Conservation (phyloP, 163 green algal genomes). For the Scenedesmus sp. region DNA sequence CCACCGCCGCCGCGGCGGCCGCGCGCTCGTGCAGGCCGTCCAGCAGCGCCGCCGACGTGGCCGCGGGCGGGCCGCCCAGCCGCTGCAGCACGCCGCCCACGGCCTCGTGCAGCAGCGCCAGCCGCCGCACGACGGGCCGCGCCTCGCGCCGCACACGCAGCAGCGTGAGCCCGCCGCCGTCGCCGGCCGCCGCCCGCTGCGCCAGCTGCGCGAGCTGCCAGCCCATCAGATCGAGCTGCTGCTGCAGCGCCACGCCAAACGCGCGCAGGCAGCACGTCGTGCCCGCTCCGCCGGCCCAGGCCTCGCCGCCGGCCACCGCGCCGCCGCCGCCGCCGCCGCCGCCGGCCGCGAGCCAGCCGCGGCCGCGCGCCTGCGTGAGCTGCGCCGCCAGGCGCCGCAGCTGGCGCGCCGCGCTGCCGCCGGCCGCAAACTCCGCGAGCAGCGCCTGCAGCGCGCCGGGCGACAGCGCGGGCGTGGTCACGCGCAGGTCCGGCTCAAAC, state of each 20-base stretch:
- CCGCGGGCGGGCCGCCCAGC: slow-evolving; percentile 9
- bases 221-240: slow-evolving; percentile 38
- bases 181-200: background rate
- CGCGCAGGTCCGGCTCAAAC: background rate
- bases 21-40: slow-evolving; percentile 17
- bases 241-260: slow-evolving; percentile 39
- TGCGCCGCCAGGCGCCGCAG: slow-evolving; percentile 25
- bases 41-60: slow-evolving; percentile 25
- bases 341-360: background rate
- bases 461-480: slow-evolving; percentile 4
- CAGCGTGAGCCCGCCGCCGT: background rate
- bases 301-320: too few species aligned
- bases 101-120: slow-evolving; percentile 17
- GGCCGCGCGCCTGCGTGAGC: background rate
- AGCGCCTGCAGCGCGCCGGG: slow-evolving; percentile 21
- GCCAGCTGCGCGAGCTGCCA: slow-evolving; percentile 33
- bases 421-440: slow-evolving; percentile 34
- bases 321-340: background rate
- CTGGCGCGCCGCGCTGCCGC: slow-evolving; percentile 13
- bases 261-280: slow-evolving; percentile 39
- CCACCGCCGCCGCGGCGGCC: background rate
- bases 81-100: slow-evolving; percentile 5
- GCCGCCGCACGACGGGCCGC: background rate
- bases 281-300: background rate
- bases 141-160: slow-evolving; percentile 3